Evolutionary conservation across 352 stramenopile genomes (phyloP).

Genomic region (Globisporangium barbulae): DNA sequence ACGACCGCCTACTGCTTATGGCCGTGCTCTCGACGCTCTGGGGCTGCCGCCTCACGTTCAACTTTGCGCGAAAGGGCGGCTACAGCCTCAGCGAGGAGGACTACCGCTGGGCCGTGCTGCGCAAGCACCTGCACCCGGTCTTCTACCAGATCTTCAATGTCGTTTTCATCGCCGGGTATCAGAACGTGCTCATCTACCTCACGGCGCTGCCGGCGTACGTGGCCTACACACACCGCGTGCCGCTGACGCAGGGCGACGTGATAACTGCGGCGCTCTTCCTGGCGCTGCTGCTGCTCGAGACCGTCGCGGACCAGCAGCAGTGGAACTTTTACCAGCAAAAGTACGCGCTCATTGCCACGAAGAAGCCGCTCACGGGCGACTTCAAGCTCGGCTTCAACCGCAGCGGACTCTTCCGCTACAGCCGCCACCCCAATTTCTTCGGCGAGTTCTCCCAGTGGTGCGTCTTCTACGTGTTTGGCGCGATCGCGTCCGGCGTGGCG

Average conservation of each 20-base stretch:
- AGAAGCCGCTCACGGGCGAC: constrained; percentile 59
- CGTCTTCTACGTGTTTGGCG: constrained; percentile 88
- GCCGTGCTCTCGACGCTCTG: constrained; percentile 78
- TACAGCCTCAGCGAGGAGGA: constrained; percentile 90
- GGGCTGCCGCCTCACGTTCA: constrained; percentile 87
- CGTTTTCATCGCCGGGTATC: constrained; percentile 89
- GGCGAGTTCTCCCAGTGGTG: constrained; percentile 90
- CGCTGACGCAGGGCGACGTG: constrained; percentile 66
- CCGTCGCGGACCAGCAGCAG: constrained; percentile 90
- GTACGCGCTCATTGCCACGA: constrained; percentile 51
- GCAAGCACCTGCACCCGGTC: constrained; percentile 75
- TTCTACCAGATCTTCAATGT: constrained; percentile 90
- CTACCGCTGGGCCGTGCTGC: constrained; percentile 89
- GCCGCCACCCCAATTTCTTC: constrained; percentile 94
- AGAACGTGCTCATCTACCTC: constrained; percentile 85
- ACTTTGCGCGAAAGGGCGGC: constrained; percentile 90
- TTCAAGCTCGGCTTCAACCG: constrained; percentile 78
- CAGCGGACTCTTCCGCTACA: constrained; percentile 89
- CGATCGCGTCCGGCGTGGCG: constrained; percentile 42
- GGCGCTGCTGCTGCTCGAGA: constrained; percentile 72
- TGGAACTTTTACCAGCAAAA: constrained; percentile 90
- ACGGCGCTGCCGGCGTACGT: constrained; percentile 75
- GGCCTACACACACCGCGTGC: constrained; percentile 41
- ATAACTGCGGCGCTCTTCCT: constrained; percentile 69
- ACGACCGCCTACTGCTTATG: constrained; percentile 75